Percentiles rank a stretch among this genome's conserved stretches.
Evolutionary conservation across 495 filamentous ascomycete species (phyloP).

Genomic region (Aspergillus heteromorphus): DNA sequence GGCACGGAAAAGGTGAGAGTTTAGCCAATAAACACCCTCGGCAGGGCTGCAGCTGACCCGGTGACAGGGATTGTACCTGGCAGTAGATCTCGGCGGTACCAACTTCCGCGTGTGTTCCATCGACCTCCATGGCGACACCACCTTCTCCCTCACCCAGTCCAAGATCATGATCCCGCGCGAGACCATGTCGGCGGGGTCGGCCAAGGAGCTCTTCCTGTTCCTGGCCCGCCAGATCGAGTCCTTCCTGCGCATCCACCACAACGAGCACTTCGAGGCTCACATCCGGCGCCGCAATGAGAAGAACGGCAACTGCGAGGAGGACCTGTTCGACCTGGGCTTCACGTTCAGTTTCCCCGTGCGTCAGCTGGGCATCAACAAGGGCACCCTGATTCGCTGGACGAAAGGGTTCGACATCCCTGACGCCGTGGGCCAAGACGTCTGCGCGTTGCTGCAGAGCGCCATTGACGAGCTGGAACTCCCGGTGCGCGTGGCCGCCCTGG

Average conservation of each 20-base stretch:
- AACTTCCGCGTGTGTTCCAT: slow-evolving; percentile 98
- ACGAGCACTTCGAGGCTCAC: slow-evolving; percentile 77
- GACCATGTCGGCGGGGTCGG: slow-evolving; percentile 83
- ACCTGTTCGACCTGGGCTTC: slow-evolving; percentile 88
- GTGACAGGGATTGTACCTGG: slow-evolving; percentile 81
- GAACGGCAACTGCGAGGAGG: slow-evolving; percentile 47
- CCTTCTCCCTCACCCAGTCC: slow-evolving; percentile 83
- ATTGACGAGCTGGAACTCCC: slow-evolving; percentile 83
- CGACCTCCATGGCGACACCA: slow-evolving; percentile 83
- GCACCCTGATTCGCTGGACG: slow-evolving; percentile 90
- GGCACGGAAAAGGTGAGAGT: slow-evolving; percentile 76
- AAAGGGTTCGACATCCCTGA: slow-evolving; percentile 97
- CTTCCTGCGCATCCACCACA: slow-evolving; percentile 83
- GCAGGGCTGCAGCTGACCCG: not conserved
- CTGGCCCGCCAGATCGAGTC: slow-evolving; percentile 83
- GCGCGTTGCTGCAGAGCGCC: slow-evolving; percentile 80
- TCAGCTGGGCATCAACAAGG: slow-evolving; percentile 89
- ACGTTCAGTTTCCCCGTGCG: slow-evolving; percentile 97
- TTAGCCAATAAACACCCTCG: not conserved
- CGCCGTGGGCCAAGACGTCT: slow-evolving; percentile 90
- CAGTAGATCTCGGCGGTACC: slow-evolving; percentile 93
- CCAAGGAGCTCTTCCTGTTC: slow-evolving; percentile 87
- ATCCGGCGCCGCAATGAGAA: slow-evolving; percentile 53
- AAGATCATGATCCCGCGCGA: slow-evolving; percentile 88
- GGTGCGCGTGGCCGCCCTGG: slow-evolving; percentile 86